Evolutionary conservation across 441 rosid species (phyloP).

Genomic region (Flueggea neowawraea): DNA sequence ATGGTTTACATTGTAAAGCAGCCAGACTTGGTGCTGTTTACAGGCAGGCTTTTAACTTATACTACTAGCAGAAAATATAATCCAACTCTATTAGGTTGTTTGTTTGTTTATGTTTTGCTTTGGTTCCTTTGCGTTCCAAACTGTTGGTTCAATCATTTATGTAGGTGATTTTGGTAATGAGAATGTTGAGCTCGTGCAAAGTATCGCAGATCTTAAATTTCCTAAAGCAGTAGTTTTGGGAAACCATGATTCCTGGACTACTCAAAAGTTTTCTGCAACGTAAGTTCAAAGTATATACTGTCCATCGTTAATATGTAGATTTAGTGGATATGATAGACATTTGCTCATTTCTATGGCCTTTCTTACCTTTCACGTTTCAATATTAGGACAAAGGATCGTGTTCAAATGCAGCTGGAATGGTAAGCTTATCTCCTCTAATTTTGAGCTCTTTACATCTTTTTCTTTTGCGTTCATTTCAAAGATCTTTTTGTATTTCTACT

Average conservation of each 20-base stretch:
- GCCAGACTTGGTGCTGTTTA: slow-evolving; percentile 95
- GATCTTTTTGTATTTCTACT: not conserved
- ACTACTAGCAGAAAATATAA: not conserved
- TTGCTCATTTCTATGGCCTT: not conserved
- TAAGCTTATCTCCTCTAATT: slow-evolving; percentile 32
- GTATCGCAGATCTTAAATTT: slow-evolving; percentile 57
- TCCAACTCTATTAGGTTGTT: not conserved
- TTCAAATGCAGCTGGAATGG: slow-evolving; percentile 84
- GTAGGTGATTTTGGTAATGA: slow-evolving; percentile 93
- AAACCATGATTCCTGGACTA: slow-evolving; percentile 88
- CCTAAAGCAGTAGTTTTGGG: slow-evolving; percentile 84
- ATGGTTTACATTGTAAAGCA: slow-evolving; percentile 38
- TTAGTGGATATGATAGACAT: not conserved
- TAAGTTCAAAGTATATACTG: slow-evolving; percentile 26
- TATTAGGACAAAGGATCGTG: slow-evolving; percentile 55
- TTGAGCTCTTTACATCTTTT: not conserved
- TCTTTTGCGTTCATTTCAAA: not conserved
- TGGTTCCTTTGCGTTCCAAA: not conserved
- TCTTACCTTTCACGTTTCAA: slow-evolving; percentile 7
- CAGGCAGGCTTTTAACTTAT: slow-evolving; percentile 48
- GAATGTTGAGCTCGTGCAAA: slow-evolving; percentile 66
- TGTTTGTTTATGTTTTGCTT: not conserved
- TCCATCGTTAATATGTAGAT: not conserved
- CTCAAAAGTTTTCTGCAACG: slow-evolving; percentile 55
- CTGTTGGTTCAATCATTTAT: slow-evolving; percentile 1